These are phyloP conservation scores for Rhodofomes roseus DNA, from an alignment of 1,284 basidiomycete species.

Conservation along the genomic window DNA sequence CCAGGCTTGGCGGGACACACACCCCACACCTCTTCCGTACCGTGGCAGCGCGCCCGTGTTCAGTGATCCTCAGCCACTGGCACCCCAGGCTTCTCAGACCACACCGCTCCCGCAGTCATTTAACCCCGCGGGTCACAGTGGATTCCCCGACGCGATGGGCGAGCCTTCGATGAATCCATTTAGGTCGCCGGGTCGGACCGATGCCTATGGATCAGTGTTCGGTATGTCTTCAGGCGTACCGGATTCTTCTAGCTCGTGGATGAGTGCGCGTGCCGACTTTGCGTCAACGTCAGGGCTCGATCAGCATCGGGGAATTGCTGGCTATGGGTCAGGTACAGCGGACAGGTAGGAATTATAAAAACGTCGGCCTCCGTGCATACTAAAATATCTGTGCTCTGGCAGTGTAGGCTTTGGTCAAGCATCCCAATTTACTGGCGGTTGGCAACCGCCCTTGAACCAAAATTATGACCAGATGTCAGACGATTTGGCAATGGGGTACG, in stretches of 20 bases:
- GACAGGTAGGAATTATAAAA: background rate
- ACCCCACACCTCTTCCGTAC: too few relatives aligned
- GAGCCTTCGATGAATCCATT: background rate
- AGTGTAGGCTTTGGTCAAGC: background rate
- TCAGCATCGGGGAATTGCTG: background rate
- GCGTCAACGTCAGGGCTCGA: background rate
- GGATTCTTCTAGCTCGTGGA: background rate
- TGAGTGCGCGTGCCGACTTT: background rate
- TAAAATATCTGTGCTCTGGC: background rate
- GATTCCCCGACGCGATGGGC: background rate
- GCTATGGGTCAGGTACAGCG: background rate
- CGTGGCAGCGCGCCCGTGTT: background rate
- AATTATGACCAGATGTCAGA: background rate
- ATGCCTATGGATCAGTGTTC: too few relatives aligned
- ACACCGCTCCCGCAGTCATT: background rate
- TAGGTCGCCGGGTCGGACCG: too few relatives aligned
- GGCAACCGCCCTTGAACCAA: background rate
- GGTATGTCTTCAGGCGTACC: background rate
- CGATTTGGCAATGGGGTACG: background rate
- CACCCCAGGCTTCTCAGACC: background rate
- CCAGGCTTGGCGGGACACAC: background rate
- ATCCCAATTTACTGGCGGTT: background rate
- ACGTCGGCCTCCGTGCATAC: background rate
- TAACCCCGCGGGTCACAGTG: background rate
- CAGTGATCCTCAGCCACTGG: background rate